Evolutionary conservation across 1,284 basidiomycete genomes (phyloP), one percentile per base, ranked within the genome.

Genomic region (Apiotrichum veenhuisii): DNA sequence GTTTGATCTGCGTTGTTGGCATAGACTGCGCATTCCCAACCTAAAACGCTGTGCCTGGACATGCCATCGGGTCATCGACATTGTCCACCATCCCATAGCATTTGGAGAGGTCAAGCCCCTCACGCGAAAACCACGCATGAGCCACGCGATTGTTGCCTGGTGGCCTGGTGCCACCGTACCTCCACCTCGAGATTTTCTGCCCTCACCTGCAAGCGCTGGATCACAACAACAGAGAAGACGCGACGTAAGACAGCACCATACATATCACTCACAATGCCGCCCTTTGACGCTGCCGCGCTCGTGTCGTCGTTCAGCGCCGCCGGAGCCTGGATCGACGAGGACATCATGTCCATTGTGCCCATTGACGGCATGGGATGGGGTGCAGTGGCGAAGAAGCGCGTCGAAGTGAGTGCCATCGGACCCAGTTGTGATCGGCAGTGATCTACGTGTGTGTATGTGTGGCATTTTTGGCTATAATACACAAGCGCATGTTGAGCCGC

Each of bases 351-450:
- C 1, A 52, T 77, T 22, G 33, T 56, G 33, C 64, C 65, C 0
- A 63, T 71, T 41, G 43, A 54, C 10, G 69, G 65, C 5, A 77
- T 77, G 76, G 76, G 76, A 3, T 66, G 58, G 38, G 76, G 77
- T n/a, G 73, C 70, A 10, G 53, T 74, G 23, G 76, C 77, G 4
- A 22, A 71, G 23, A 27, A 51, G 17, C 62, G 64, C 41, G 66
- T 97, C 33, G 37, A 40, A n/a, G 49, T 41, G 37, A 33, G 49
- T 20, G 15, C 26, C 12, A 25, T 10, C 3, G 3, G 23, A 2
- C 22, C 20, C 10, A 43, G 11, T 10, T 26, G 18, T 23, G 8
- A 37, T 14, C 7, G 36, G 36, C 5, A 4, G 8, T 37, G 8
- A 34, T 34, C 33, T 34, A 34, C 9, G 9, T 34, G 33, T 34